These are phyloP conservation scores for Colletotrichum falcatum DNA, from an alignment of 2,329 filamentous ascomycete species.

Conservation along the genomic window DNA sequence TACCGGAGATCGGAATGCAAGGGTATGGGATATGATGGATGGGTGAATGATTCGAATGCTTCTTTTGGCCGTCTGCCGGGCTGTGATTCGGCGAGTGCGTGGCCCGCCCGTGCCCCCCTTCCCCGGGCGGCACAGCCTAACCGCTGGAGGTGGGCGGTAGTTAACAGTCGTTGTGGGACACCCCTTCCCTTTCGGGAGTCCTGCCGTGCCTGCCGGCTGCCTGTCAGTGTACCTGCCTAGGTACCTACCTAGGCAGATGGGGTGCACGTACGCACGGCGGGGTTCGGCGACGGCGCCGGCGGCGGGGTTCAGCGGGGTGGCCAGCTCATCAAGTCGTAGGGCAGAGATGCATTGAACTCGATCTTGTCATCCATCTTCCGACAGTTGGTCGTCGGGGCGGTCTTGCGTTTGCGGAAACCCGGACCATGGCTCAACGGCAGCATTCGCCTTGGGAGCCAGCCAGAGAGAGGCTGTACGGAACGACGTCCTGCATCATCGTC, in stretches of 20 bases:
- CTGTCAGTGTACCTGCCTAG: neutral
- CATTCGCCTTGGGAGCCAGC: neutral
- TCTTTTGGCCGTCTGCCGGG: conserved; percentile 36
- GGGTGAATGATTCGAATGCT: conserved; percentile 23
- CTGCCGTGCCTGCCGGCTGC: neutral
- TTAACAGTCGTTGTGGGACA: conserved; percentile 17
- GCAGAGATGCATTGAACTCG: neutral
- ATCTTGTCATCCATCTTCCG: neutral
- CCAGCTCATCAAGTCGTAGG: neutral
- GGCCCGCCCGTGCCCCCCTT: conserved; percentile 17
- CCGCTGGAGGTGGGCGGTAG: conserved; percentile 15
- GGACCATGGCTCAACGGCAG: neutral
- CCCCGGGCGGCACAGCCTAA: conserved; percentile 9
- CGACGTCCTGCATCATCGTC: neutral
- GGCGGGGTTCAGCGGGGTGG: conserved; percentile 1
- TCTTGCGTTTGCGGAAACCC: neutral
- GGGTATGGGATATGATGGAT: neutral
- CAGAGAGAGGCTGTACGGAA: too few relatives aligned
- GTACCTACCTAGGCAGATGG: neutral
- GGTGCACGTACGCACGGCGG: conserved; percentile 19
- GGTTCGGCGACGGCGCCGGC: conserved; percentile 4
- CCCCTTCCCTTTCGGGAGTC: neutral
- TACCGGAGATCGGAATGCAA: conserved; percentile 22
- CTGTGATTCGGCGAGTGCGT: conserved; percentile 34
- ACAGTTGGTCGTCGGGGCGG: neutral